phyloP scores from a whole-genome alignment of 1,139 yeast genomes.

The Nadsonia starkeyi-henricii region DNA sequence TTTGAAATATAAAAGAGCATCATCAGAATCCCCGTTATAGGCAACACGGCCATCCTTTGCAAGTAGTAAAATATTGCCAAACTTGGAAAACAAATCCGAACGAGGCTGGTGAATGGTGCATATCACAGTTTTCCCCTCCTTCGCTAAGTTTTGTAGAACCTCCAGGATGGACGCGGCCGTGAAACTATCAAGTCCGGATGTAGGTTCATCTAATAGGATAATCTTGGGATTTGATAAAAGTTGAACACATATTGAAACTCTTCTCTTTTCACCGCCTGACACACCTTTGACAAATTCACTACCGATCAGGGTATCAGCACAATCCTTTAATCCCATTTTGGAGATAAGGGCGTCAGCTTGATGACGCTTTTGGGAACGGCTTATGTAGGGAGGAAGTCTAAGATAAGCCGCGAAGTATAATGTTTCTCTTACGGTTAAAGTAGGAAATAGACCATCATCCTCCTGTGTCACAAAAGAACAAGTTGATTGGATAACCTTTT shows the following conservation, averaged over 20 bases:
- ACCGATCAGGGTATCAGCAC: slow-evolving; percentile 68
- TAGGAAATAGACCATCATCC: slow-evolving; percentile 55
- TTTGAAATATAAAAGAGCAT: slow-evolving; percentile 32
- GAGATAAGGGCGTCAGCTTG: slow-evolving; percentile 43
- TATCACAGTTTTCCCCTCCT: slow-evolving; percentile 54
- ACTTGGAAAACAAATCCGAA: slow-evolving; percentile 43
- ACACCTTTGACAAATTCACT: slow-evolving; percentile 61
- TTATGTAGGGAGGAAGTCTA: slow-evolving; percentile 29
- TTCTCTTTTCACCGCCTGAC: slow-evolving; percentile 76
- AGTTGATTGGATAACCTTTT: slow-evolving; percentile 29
- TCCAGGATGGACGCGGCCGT: slow-evolving; percentile 59
- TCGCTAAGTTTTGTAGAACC: slow-evolving; percentile 44
- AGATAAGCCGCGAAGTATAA: slow-evolving; percentile 56
- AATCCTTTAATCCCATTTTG: slow-evolving; percentile 59
- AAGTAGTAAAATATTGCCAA: slow-evolving; percentile 53
- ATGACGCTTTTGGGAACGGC: slow-evolving; percentile 11
- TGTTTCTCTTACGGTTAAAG: slow-evolving; percentile 67
- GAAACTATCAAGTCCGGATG: slow-evolving; percentile 74
- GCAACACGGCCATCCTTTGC: slow-evolving; percentile 64
- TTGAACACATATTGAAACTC: slow-evolving; percentile 74
- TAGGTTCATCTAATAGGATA: slow-evolving; percentile 71
- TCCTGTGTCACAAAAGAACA: slow-evolving; percentile 72
- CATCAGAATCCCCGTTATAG: slow-evolving; percentile 35
- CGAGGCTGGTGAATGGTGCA: slow-evolving; percentile 81
- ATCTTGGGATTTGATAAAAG: slow-evolving; percentile 58